phyloP scores from a whole-genome alignment of 768 basidiomycete species.

The Asterophora parasitica region DNA sequence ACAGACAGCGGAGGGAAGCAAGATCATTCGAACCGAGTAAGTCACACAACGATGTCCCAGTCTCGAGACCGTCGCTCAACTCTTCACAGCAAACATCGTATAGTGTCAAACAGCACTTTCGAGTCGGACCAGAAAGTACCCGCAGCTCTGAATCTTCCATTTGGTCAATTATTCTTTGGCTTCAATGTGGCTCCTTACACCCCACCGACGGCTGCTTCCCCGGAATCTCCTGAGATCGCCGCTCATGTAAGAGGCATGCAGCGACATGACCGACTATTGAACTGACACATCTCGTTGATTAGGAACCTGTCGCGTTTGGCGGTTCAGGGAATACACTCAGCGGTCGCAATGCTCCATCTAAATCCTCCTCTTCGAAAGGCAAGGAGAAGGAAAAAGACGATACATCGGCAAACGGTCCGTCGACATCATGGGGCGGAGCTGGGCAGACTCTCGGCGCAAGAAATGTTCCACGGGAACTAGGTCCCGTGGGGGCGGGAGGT shows the following conservation, averaged over 20 bases:
- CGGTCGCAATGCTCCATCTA: slow-evolving; percentile 36
- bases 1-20: slow-evolving; percentile 72
- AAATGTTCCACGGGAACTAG: slow-evolving; percentile 32
- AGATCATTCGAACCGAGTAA: slow-evolving; percentile 88
- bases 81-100: slow-evolving; percentile 61
- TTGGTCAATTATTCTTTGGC: slow-evolving; percentile 96
- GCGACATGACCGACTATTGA: not conserved
- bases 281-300: slow-evolving; percentile 1
- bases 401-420: slow-evolving; percentile 29
- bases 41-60: slow-evolving; percentile 25
- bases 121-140: slow-evolving; percentile 78
- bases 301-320: slow-evolving; percentile 48
- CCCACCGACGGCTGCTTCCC: slow-evolving; percentile 36
- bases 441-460: slow-evolving; percentile 49
- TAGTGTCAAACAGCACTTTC: slow-evolving; percentile 77
- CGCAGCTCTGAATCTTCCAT: slow-evolving; percentile 84
- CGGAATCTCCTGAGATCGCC: slow-evolving; percentile 23
- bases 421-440: slow-evolving; percentile 38
- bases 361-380: slow-evolving; percentile 35
- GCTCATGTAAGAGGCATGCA: slow-evolving; percentile 23
- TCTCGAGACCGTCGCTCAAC: slow-evolving; percentile 12
- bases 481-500: slow-evolving; percentile 52
- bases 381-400: slow-evolving; percentile 48
- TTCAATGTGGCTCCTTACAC: slow-evolving; percentile 75
- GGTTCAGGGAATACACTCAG: slow-evolving; percentile 68